A percentile compares a stretch with the other conserved stretches of the same genome.
Evolutionary conservation across 179 eudicot species (phyloP).

Genomic region (Vitellaria paradoxa): DNA sequence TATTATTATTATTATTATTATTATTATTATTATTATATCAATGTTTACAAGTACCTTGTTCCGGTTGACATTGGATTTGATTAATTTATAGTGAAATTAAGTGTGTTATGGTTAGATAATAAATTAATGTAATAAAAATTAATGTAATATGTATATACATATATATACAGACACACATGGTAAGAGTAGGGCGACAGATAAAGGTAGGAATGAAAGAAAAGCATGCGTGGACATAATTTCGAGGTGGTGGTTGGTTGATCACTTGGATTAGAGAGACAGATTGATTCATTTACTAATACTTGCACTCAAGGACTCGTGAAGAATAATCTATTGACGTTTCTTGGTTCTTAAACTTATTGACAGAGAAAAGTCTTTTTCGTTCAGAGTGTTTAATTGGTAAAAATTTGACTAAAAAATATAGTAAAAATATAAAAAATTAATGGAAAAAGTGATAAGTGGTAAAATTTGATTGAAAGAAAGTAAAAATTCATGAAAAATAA

Average conservation of each 20-base stretch:
- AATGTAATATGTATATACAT: no score
- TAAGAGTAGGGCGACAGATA: background rate
- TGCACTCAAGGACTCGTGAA: conserved; percentile 11
- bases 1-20: no score
- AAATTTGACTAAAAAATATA: no score
- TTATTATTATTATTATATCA: no score
- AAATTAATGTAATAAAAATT: no score
- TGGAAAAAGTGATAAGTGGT: no score
- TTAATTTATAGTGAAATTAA: background rate
- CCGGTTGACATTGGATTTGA: background rate
- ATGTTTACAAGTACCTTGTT: background rate
- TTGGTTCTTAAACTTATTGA: conserved; percentile 11
- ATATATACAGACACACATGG: no score
- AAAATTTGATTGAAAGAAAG: no score
- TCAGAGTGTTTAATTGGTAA: no score
- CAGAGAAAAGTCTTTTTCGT: conserved; percentile 9
- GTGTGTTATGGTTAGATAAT: background rate
- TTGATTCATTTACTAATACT: conserved; percentile 6
- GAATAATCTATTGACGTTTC: background rate
- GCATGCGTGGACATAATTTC: background rate
- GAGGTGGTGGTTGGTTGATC: conserved; percentile 5
- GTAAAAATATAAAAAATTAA: no score
- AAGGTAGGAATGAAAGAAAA: conserved; percentile 6
- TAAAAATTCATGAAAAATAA: no score
- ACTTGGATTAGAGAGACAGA: conserved; percentile 7